Evolutionary conservation across 2,329 filamentous ascomycete species (phyloP).

Genomic region (Cercospora citrullina): DNA sequence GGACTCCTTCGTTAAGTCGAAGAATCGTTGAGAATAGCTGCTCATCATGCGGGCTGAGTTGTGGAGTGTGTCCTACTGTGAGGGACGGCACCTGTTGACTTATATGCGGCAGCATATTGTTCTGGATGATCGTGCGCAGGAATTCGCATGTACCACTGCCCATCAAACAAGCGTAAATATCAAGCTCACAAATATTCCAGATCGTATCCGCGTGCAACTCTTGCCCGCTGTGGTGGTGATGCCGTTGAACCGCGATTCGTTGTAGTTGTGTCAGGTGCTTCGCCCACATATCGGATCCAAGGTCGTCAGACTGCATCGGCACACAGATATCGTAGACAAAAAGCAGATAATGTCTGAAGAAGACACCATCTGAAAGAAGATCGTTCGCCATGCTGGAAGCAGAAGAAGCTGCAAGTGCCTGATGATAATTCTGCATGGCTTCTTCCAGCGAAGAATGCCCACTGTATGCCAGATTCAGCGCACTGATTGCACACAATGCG

Average conservation of each 20-base stretch:
- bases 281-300: constrained; percentile 54
- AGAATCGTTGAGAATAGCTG: constrained; percentile 42
- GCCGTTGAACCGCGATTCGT: constrained; percentile 52
- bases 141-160: constrained; percentile 55
- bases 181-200: constrained; percentile 57
- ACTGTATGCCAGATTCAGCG: constrained; percentile 53
- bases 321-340: constrained; percentile 56
- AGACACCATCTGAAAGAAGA: constrained; percentile 57
- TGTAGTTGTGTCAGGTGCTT: constrained; percentile 56
- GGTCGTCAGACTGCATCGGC: constrained; percentile 30
- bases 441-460: constrained; percentile 48
- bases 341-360: constrained; percentile 59
- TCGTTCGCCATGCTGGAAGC: constrained; percentile 53
- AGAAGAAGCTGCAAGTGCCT: constrained; percentile 47
- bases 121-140: constrained; percentile 48
- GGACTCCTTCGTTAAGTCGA: constrained; percentile 49
- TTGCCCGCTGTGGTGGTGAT: constrained; percentile 42
- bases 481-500: constrained; percentile 60
- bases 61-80: constrained; percentile 9
- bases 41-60: constrained; percentile 27
- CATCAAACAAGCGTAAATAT: constrained; percentile 57
- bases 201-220: constrained; percentile 52
- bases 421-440: constrained; percentile 57
- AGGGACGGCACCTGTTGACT: constrained; percentile 30
- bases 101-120: constrained; percentile 50